Conservation (phyloP, 768 basidiomycete genomes). For the Russula sp. region DNA sequence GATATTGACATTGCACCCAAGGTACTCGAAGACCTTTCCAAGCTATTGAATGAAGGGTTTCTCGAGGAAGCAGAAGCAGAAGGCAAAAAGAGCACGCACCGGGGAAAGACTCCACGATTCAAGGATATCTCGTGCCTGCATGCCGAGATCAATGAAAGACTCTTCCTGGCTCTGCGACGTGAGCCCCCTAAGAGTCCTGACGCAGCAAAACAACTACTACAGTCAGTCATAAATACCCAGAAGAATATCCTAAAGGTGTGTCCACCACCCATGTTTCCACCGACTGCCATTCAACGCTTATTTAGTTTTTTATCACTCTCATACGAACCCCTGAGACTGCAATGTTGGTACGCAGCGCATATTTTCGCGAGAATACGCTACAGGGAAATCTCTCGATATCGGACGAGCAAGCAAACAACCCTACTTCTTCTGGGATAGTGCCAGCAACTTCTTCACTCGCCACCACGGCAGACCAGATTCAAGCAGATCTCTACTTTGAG, state of each 20-base stretch:
- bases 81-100: neutral
- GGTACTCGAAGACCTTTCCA: neutral
- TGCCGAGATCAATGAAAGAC: neutral
- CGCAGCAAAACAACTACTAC: neutral
- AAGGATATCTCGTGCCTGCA: neutral
- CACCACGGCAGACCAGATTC: neutral
- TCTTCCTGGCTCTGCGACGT: neutral
- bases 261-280: neutral
- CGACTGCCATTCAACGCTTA: neutral
- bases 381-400: conserved; percentile 3
- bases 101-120: neutral
- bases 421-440: neutral
- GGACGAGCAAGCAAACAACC: neutral
- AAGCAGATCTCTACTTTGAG: conserved; percentile 7
- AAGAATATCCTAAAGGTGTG: conserved; percentile 2
- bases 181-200: neutral
- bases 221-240: neutral
- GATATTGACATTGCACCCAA: neutral
- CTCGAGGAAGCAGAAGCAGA: neutral
- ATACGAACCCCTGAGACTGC: neutral
- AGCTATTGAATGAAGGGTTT: neutral
- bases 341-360: neutral
- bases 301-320: neutral
- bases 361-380: conserved; percentile 7
- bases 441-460: neutral